Conservation (phyloP, 169 alveolate genomes). For the Toxoplasma gondii region DNA sequence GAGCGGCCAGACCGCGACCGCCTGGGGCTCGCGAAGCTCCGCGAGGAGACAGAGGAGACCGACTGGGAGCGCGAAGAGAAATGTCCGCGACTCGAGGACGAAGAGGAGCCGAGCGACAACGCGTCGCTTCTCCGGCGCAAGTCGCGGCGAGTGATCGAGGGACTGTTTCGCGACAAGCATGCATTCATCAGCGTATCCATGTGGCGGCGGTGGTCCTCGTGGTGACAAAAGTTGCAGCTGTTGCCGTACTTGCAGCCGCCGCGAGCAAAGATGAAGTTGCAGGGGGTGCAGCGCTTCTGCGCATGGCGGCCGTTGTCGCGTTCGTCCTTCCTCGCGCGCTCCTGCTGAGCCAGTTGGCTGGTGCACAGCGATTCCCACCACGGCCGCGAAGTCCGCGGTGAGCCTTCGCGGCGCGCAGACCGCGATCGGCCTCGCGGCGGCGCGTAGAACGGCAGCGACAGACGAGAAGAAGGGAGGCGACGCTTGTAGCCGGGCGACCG, state of each 20-base stretch:
- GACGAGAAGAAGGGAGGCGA: not conserved
- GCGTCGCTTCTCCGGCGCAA: not conserved
- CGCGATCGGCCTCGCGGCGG: too few relatives aligned
- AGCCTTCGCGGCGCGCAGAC: not conserved
- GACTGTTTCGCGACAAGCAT: not conserved
- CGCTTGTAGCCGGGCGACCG: not conserved
- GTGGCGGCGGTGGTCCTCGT: not conserved
- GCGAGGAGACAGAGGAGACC: not conserved
- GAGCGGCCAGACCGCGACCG: not conserved
- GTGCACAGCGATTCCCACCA: slow-evolving; percentile 38
- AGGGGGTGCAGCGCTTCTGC: not conserved
- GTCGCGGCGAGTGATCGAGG: not conserved
- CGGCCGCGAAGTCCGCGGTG: not conserved
- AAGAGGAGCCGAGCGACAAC: not conserved
- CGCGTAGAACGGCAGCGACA: not conserved
- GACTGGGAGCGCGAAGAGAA: slow-evolving; percentile 32
- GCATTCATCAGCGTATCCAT: slow-evolving; percentile 2
- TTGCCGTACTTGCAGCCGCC: not conserved
- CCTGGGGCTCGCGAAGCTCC: not conserved
- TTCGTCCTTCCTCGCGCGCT: slow-evolving; percentile 17
- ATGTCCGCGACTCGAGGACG: slow-evolving; percentile 6
- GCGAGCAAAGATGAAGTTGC: not conserved
- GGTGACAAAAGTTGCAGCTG: slow-evolving; percentile 32
- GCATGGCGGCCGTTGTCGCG: not conserved
- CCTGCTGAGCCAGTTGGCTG: not conserved